Percentiles rank a stretch among this genome's conserved stretches.
Evolutionary conservation across 108 stramenopile genomes (phyloP).

Genomic region (Aurantiochytrium sp.): DNA sequence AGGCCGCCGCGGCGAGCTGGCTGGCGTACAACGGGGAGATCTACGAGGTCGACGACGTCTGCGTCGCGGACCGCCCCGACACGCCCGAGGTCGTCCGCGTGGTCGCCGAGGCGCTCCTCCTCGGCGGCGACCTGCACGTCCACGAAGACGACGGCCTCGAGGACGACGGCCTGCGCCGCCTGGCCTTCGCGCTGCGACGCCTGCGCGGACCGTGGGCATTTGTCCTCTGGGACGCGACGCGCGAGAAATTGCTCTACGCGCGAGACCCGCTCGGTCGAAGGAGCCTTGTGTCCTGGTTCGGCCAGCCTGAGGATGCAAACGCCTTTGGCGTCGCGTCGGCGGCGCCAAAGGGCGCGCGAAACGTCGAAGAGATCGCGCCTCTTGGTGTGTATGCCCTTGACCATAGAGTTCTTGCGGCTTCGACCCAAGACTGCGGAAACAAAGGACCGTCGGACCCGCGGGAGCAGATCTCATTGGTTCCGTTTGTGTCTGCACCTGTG

Average conservation of each 20-base stretch:
- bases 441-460: no score
- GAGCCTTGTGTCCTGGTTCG: slow-evolving; percentile 32
- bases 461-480: no score
- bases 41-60: neutral
- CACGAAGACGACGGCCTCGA: no score
- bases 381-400: slow-evolving; percentile 31
- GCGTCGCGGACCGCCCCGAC: slow-evolving; percentile 14
- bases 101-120: slow-evolving; percentile 10
- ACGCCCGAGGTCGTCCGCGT: neutral
- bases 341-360: neutral
- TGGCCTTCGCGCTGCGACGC: neutral
- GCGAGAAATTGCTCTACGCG: slow-evolving; percentile 37
- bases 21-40: slow-evolving; percentile 57
- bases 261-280: slow-evolving; percentile 54
- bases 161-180: neutral
- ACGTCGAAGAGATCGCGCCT: slow-evolving; percentile 38
- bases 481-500: no score
- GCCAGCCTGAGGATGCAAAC: neutral
- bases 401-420: neutral
- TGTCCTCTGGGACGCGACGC: slow-evolving; percentile 31
- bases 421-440: no score
- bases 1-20: no score
- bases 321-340: slow-evolving; percentile 4
- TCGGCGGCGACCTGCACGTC: neutral
- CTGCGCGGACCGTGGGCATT: slow-evolving; percentile 48